phyloP scores from a whole-genome alignment of 345 rosid species.

The Euphorbia lathyris region DNA sequence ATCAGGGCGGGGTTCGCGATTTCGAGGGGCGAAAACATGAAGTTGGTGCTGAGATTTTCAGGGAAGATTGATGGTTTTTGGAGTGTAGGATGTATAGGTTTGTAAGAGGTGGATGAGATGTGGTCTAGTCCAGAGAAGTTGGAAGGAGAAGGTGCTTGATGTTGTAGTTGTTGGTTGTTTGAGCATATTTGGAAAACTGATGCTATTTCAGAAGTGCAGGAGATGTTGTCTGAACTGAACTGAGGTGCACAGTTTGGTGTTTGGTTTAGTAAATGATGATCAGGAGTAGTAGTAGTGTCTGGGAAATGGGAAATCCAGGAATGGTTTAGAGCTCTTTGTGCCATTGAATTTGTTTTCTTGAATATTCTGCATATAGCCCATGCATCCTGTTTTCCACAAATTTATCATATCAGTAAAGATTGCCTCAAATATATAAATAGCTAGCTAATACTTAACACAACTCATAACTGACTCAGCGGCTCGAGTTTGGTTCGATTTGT shows the following conservation, averaged over 20 bases:
- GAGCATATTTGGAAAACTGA: constrained; percentile 36
- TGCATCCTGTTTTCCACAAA: constrained; percentile 51
- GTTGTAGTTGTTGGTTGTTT: constrained; percentile 26
- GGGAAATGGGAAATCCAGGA: constrained; percentile 47
- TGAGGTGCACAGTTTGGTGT: constrained; percentile 31
- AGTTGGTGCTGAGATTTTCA: constrained; percentile 23
- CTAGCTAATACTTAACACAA: no score
- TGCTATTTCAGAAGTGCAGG: constrained; percentile 47
- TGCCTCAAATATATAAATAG: no score
- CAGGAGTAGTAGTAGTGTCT: constrained; percentile 26
- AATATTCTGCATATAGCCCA: constrained; percentile 99
- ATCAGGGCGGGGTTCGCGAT: constrained; percentile 28
- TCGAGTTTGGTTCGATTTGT: no score
- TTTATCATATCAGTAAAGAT: not conserved
- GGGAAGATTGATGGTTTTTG: constrained; percentile 27
- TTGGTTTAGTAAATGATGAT: constrained; percentile 20
- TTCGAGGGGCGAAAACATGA: constrained; percentile 37
- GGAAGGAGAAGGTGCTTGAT: constrained; percentile 28
- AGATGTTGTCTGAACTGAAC: constrained; percentile 43
- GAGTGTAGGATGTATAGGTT: constrained; percentile 20
- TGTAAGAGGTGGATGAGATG: constrained; percentile 22
- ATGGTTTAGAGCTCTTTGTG: constrained; percentile 64
- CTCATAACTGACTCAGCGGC: no score
- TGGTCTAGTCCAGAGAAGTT: constrained; percentile 30
- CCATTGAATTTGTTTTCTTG: constrained; percentile 70